Evolutionary conservation across 768 basidiomycete species (phyloP), one percentile per base, ranked within the genome.

Genomic region (Trichaptum fuscoviolaceum): DNA sequence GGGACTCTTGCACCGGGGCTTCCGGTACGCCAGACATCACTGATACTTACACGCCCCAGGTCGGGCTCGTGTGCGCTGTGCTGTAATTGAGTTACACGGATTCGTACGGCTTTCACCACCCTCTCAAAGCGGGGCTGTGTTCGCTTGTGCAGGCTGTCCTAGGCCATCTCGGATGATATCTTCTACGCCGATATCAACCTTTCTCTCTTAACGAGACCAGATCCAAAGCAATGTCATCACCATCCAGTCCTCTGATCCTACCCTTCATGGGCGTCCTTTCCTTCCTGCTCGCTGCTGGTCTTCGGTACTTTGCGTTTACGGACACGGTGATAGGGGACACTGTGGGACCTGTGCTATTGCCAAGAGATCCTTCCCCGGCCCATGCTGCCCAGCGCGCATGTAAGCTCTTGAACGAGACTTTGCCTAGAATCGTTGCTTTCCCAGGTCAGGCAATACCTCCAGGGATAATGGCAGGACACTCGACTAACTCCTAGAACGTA

Each of bases 381-480:
- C 24, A 25, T 61, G 59, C 59, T 61, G 59, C 59, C 12, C 59
- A 18, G 59, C 24, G 25, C 59, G 59, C 59, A 34, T 61, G 59
- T 18, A 25, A 24, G 30, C 59, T 61, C 25, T 24, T 61, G 59
- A 61, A 61, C 30, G 30, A 25, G 15, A 61, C 59, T 61, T 34
- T 61, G 30, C 59, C 59, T 18, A 24, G 30, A 17, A 12, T 24
- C 15, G 59, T 61, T 61, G 24, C 59, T 3, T 61, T 61, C 59
- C 59, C 59, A 61, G 59, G 59, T 61, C 24, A 52, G 42, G 10
- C 5, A 3, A 52, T 52, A 52, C 42, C 12, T 20, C 42, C 42
- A 4, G 42, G 15, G 42, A 52, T 20, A 52, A 12, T 52, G 42
- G 42, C 15, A 52, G 42, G 20, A 52, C 20, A 20, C 42, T 20